phyloP scores from a whole-genome alignment of 2,329 filamentous ascomycete genomes.

The Colletotrichum sp. region DNA sequence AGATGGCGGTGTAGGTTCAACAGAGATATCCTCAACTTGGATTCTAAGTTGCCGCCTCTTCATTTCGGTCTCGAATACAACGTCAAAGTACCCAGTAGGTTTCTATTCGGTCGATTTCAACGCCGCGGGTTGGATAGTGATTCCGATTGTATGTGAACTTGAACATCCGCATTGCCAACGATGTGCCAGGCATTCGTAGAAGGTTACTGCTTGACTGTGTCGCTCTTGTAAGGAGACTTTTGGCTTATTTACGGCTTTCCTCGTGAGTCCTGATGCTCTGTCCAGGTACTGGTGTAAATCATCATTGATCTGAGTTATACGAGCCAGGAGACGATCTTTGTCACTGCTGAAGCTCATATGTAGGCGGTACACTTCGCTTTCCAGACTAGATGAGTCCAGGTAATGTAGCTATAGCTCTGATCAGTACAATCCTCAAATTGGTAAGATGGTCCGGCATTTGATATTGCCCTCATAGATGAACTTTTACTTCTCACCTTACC shows the following conservation, averaged over 20 bases:
- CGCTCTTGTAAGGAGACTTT: background rate
- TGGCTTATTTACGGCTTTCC: background rate
- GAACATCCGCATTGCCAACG: background rate
- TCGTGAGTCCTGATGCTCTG: background rate
- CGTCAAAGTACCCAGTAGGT: background rate
- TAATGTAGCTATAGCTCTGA: background rate
- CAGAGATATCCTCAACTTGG: background rate
- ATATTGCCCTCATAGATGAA: background rate
- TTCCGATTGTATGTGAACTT: background rate
- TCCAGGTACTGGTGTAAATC: background rate
- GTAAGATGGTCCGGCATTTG: background rate
- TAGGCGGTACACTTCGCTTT: background rate
- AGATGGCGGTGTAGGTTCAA: background rate
- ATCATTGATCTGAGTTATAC: background rate
- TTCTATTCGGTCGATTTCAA: background rate
- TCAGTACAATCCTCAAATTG: background rate
- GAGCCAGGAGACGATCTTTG: background rate
- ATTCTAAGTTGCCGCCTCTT: background rate
- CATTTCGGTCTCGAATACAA: background rate
- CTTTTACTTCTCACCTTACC: background rate
- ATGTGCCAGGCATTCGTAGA: background rate
- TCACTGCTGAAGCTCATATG: background rate
- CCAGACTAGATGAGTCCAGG: background rate
- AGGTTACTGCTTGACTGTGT: background rate
- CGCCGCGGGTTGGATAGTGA: background rate